A percentile compares a stretch with the other conserved stretches of the same genome.
phyloP scores from a whole-genome alignment of 1,139 yeast genomes.

The Zygosaccharomyces pseudobailii region DNA sequence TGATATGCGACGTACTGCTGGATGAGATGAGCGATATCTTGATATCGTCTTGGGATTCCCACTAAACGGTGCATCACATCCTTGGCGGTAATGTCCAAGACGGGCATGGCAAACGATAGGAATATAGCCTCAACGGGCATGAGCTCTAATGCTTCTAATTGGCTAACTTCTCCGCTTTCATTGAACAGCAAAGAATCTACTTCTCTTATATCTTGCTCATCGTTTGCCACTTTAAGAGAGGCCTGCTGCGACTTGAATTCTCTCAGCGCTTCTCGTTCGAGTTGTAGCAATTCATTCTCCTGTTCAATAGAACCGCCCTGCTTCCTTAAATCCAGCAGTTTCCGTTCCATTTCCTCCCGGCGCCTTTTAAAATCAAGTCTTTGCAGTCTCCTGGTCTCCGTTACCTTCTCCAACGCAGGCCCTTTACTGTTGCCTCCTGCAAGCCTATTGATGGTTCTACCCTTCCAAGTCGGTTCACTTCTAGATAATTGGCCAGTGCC shows the following conservation, averaged over 20 bases:
- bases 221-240: background rate
- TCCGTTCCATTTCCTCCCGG: slow-evolving; percentile 36
- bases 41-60: slow-evolving; percentile 8
- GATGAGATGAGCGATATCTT: slow-evolving; percentile 17
- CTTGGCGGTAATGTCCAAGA: slow-evolving; percentile 19
- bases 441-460: slow-evolving; percentile 52
- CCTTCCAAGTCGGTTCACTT: slow-evolving; percentile 87
- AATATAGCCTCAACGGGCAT: slow-evolving; percentile 76
- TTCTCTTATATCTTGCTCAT: slow-evolving; percentile 34
- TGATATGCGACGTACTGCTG: slow-evolving; percentile 66
- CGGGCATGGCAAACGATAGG: slow-evolving; percentile 47
- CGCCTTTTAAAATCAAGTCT: slow-evolving; percentile 67
- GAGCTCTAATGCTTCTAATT: slow-evolving; percentile 66
- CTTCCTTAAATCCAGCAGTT: slow-evolving; percentile 33
- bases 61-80: slow-evolving; percentile 14
- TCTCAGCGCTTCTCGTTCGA: slow-evolving; percentile 32
- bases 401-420: slow-evolving; percentile 63
- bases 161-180: slow-evolving; percentile 37
- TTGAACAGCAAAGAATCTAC: slow-evolving; percentile 41
- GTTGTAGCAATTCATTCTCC: slow-evolving; percentile 25
- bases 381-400: slow-evolving; percentile 66
- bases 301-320: slow-evolving; percentile 32
- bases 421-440: slow-evolving; percentile 23
- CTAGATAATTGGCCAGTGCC: slow-evolving; percentile 90
- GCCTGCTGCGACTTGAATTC: slow-evolving; percentile 34